Evolutionary conservation across 1,139 yeast genomes (phyloP).

Genomic region (Debaryomyces subglobosus): DNA sequence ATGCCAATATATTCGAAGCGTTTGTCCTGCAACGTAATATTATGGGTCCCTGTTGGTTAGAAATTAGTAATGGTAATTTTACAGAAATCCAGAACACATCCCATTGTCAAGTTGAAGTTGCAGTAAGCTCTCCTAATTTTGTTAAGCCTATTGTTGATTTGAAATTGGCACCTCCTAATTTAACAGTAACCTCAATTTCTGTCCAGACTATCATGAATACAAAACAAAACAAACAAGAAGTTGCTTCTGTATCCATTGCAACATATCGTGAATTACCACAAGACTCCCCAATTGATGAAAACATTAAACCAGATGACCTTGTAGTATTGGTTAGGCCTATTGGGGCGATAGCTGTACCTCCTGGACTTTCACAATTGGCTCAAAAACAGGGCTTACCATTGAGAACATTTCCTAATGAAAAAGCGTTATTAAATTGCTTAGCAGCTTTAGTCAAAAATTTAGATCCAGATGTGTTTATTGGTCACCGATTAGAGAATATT

Average conservation of each 20-base stretch:
- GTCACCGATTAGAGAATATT: slow-evolving; percentile 81
- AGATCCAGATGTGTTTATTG: slow-evolving; percentile 91
- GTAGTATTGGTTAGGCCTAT: slow-evolving; percentile 80
- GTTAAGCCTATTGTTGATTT: slow-evolving; percentile 55
- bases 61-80: slow-evolving; percentile 66
- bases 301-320: slow-evolving; percentile 55
- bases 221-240: slow-evolving; percentile 77
- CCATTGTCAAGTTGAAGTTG: slow-evolving; percentile 79
- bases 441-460: slow-evolving; percentile 68
- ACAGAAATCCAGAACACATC: slow-evolving; percentile 64
- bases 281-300: slow-evolving; percentile 67
- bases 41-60: slow-evolving; percentile 99
- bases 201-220: slow-evolving; percentile 80
- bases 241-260: slow-evolving; percentile 80
- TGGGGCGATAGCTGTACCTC: slow-evolving; percentile 63
- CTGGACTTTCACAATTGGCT: slow-evolving; percentile 67
- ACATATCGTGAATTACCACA: slow-evolving; percentile 67
- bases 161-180: slow-evolving; percentile 56
- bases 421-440: slow-evolving; percentile 69
- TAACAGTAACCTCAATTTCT: slow-evolving; percentile 74
- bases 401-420: slow-evolving; percentile 71
- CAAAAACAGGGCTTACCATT: slow-evolving; percentile 51
- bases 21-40: slow-evolving; percentile 81
- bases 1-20: slow-evolving; percentile 75
- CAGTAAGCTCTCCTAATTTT: slow-evolving; percentile 52